A percentile compares a stretch with the other conserved stretches of the same genome.
Conservation (phyloP, 2,329 filamentous ascomycete species). For the Trichoderma hamatum region DNA sequence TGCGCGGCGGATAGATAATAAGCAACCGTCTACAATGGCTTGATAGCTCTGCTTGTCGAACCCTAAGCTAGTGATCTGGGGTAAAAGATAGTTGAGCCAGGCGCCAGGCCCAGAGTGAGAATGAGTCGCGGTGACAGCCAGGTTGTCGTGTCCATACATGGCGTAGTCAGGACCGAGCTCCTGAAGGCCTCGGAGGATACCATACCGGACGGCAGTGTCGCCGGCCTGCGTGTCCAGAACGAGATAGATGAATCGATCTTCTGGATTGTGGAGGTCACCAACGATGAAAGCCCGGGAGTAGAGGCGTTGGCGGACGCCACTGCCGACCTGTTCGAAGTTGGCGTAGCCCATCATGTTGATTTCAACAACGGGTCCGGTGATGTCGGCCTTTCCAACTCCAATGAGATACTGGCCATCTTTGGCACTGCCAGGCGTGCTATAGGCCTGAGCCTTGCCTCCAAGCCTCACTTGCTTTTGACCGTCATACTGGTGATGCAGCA, state of each 20-base stretch:
- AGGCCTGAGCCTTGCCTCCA: slow-evolving; percentile 14
- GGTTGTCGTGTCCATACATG: slow-evolving; percentile 71
- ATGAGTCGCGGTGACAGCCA: slow-evolving; percentile 90
- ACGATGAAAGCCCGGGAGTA: slow-evolving; percentile 88
- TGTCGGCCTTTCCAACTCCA: slow-evolving; percentile 58
- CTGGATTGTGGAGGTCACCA: slow-evolving; percentile 64
- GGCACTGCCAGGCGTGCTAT: not conserved
- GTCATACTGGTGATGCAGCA: not conserved
- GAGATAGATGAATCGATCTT: slow-evolving; percentile 79
- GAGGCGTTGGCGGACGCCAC: slow-evolving; percentile 79
- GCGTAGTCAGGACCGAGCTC: slow-evolving; percentile 71
- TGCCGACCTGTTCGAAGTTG: slow-evolving; percentile 75
- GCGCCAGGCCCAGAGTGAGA: slow-evolving; percentile 87
- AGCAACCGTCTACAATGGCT: slow-evolving; percentile 81
- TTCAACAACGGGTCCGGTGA: slow-evolving; percentile 77
- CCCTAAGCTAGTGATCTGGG: slow-evolving; percentile 83
- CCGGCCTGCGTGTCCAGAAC: slow-evolving; percentile 85
- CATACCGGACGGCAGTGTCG: slow-evolving; percentile 83
- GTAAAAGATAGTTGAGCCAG: slow-evolving; percentile 90
- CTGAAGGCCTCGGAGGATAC: slow-evolving; percentile 73
- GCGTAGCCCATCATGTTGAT: slow-evolving; percentile 92
- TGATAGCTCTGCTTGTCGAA: slow-evolving; percentile 85
- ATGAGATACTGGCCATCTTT: slow-evolving; percentile 46
- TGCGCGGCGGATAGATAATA: slow-evolving; percentile 77
- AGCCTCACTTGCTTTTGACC: not conserved